Evolutionary conservation across 164 flowering plant species (phyloP).

Genomic region (Aristolochia californica): DNA sequence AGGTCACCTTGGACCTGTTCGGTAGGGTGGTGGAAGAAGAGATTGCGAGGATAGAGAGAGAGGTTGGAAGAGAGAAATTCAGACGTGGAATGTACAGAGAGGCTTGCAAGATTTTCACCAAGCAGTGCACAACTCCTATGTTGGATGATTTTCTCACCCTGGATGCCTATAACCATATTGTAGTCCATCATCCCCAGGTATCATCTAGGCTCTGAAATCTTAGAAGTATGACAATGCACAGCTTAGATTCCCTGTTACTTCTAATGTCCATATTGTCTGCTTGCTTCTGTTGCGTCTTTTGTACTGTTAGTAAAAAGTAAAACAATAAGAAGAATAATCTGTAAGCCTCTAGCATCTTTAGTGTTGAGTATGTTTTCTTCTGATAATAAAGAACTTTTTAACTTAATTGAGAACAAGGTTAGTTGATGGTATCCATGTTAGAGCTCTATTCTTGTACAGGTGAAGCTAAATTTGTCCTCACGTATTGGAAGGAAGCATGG

Average conservation of each 20-base stretch:
- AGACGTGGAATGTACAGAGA: conserved; percentile 57
- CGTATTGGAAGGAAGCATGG: no score
- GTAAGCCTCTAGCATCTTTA: no score
- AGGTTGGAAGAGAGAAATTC: conserved; percentile 64
- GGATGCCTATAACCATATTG: conserved; percentile 66
- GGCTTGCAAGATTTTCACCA: conserved; percentile 59
- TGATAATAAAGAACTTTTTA: no score
- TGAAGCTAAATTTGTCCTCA: no score
- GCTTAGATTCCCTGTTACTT: not conserved
- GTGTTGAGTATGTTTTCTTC: no score
- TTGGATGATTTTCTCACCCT: conserved; percentile 83
- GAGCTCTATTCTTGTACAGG: no score
- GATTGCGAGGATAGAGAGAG: conserved; percentile 68
- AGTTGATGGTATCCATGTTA: no score
- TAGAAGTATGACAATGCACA: no score
- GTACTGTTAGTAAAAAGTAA: no score
- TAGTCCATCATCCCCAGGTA: conserved; percentile 46
- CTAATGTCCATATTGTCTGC: not conserved
- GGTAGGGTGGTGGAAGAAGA: conserved; percentile 80
- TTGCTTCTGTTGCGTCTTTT: not conserved
- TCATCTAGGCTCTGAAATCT: conserved; percentile 46
- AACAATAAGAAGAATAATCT: no score
- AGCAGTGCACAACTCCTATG: conserved; percentile 53
- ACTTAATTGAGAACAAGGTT: no score
- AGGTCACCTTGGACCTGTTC: conserved; percentile 49